A percentile compares a stretch with the other conserved stretches of the same genome.
phyloP scores from a whole-genome alignment of 106 monocot species.

The Cymbidium sinense region DNA sequence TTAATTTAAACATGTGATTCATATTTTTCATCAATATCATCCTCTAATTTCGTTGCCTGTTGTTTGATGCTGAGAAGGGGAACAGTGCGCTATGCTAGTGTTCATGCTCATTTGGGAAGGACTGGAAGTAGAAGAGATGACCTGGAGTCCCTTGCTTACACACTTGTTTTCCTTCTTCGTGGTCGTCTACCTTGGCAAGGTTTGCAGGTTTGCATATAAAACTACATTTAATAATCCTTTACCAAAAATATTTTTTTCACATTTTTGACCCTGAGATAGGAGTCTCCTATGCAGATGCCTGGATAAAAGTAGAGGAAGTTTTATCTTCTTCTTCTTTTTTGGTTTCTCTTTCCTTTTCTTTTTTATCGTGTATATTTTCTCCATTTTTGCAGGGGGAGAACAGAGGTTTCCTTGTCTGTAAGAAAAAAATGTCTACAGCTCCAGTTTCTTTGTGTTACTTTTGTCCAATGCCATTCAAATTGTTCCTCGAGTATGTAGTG shows the following conservation, averaged over 20 bases:
- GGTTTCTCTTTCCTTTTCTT: not conserved
- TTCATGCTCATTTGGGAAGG: conserved; percentile 89
- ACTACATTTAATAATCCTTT: not conserved
- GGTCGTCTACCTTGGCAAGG: conserved; percentile 97
- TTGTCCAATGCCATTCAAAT: conserved; percentile 68
- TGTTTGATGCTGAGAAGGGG: conserved; percentile 45
- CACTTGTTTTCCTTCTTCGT: conserved; percentile 77
- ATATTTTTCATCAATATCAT: not conserved
- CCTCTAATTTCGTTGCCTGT: not conserved
- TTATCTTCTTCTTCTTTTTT: not conserved
- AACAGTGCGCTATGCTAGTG: conserved; percentile 94
- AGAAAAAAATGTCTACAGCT: conserved; percentile 94
- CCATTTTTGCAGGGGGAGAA: conserved; percentile 70
- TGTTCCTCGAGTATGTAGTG: conserved; percentile 76
- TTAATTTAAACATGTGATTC: not conserved
- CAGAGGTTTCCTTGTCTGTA: conserved; percentile 90
- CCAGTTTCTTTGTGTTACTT: conserved; percentile 68
- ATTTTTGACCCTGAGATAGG: not conserved
- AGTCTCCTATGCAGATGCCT: not conserved
- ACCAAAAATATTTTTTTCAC: not conserved
- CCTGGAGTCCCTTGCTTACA: conserved; percentile 92
- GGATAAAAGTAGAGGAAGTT: not conserved
- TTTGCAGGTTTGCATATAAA: conserved; percentile 54
- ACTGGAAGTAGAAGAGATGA: conserved; percentile 91
- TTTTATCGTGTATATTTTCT: not conserved